Evolutionary conservation across 2,329 filamentous ascomycete species (phyloP).

Genomic region (Colletotrichum sp.): DNA sequence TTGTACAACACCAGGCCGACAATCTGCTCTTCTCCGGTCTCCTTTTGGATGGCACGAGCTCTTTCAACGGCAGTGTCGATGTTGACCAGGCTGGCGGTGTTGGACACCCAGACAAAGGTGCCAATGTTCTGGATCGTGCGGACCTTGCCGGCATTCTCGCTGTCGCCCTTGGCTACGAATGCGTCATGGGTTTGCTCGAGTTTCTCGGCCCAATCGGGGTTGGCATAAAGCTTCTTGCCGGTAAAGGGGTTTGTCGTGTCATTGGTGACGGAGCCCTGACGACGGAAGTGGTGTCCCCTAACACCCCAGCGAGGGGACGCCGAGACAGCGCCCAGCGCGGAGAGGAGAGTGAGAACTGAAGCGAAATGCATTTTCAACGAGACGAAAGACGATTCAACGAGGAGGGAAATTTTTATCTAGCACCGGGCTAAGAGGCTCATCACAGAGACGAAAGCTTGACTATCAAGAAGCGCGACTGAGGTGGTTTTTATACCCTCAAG

Average conservation of each 20-base stretch:
- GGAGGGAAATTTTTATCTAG: neutral
- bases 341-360: slow-evolving; percentile 20
- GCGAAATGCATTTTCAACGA: slow-evolving; percentile 10
- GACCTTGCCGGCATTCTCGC: slow-evolving; percentile 39
- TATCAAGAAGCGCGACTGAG: neutral
- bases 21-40: slow-evolving; percentile 40
- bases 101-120: slow-evolving; percentile 50
- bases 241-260: slow-evolving; percentile 46
- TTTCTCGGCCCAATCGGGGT: slow-evolving; percentile 46
- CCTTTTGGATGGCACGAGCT: slow-evolving; percentile 39
- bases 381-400: neutral
- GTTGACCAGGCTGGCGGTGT: slow-evolving; percentile 36
- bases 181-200: slow-evolving; percentile 41
- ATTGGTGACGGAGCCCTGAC: neutral
- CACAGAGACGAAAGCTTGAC: neutral
- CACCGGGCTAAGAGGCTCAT: neutral
- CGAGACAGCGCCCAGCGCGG: slow-evolving; percentile 12
- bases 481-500: neutral
- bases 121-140: slow-evolving; percentile 41
- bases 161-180: slow-evolving; percentile 40
- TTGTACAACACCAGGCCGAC: slow-evolving; percentile 50
- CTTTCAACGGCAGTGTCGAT: slow-evolving; percentile 45
- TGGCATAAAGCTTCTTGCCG: slow-evolving; percentile 52
- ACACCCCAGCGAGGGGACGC: slow-evolving; percentile 12
- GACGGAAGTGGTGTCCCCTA: neutral